phyloP scores from a whole-genome alignment of 176 grass and related monocot genomes.

The Oryza coarctata region DNA sequence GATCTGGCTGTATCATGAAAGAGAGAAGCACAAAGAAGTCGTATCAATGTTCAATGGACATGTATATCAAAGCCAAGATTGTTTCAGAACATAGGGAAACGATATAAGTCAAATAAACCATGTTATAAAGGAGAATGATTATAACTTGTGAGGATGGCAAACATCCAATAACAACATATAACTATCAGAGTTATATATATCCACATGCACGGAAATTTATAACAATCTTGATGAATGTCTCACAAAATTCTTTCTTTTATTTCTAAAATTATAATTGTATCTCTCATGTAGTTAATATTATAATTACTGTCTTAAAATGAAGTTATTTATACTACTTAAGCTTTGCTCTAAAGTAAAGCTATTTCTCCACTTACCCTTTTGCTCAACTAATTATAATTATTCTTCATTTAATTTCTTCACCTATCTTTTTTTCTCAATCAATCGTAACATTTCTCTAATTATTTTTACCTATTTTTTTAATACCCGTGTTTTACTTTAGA shows the following conservation, averaged over 20 bases:
- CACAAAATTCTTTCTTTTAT: background rate
- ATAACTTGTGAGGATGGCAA: background rate
- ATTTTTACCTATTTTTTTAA: no score
- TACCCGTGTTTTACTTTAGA: no score
- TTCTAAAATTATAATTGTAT: background rate
- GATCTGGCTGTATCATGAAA: constrained; percentile 66
- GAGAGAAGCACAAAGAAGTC: background rate
- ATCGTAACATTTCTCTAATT: no score
- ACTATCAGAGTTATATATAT: background rate
- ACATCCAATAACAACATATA: constrained; percentile 1
- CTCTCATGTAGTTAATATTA: background rate
- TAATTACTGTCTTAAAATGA: no score
- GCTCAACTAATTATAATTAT: no score
- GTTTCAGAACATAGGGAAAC: constrained; percentile 8
- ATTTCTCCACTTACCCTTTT: no score
- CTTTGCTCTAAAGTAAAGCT: no score
- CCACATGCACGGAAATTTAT: background rate
- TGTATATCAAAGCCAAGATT: background rate
- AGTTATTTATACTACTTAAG: no score
- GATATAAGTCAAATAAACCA: background rate
- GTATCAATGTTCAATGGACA: background rate
- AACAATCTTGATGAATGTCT: background rate
- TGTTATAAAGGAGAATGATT: background rate
- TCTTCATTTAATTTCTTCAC: no score
- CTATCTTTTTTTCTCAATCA: no score